phyloP scores from a whole-genome alignment of 345 rosid genomes.

The Rhodomyrtus tomentosa region DNA sequence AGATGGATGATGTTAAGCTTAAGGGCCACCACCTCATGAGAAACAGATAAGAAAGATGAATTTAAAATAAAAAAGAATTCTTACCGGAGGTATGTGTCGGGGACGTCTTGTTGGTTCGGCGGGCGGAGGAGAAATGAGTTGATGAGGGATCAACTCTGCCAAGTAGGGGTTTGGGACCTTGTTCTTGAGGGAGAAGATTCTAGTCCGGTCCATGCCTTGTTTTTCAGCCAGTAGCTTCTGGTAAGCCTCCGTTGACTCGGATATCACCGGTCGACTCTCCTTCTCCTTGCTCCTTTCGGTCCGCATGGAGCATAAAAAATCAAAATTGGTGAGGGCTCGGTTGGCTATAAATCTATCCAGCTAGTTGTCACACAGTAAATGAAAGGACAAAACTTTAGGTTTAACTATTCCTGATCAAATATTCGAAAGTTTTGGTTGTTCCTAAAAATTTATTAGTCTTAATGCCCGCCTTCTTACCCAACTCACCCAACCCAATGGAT shows the following conservation, averaged over 20 bases:
- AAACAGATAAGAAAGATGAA: neutral
- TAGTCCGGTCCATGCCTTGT: conserved; percentile 40
- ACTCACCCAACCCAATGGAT: no score
- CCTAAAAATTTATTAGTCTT: no score
- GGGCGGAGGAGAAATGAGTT: neutral
- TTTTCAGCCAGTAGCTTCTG: conserved; percentile 53
- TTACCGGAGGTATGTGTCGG: conserved; percentile 27
- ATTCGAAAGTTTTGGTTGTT: no score
- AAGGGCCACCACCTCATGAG: neutral
- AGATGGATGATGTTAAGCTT: no score
- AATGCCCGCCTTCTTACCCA: no score
- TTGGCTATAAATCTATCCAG: no score
- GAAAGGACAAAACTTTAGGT: no score
- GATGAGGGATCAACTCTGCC: conserved; percentile 13
- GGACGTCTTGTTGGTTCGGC: conserved; percentile 9
- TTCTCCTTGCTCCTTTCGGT: no score
- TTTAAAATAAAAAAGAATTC: neutral
- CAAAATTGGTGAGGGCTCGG: no score
- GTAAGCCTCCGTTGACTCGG: conserved; percentile 55
- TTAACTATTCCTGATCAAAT: no score
- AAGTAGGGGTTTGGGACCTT: conserved; percentile 31
- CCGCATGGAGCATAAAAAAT: no score
- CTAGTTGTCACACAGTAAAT: no score
- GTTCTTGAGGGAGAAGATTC: conserved; percentile 65
- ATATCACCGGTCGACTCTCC: conserved; percentile 13